Conservation (phyloP, 441 rosid genomes). For the Erysimum cheiri region DNA sequence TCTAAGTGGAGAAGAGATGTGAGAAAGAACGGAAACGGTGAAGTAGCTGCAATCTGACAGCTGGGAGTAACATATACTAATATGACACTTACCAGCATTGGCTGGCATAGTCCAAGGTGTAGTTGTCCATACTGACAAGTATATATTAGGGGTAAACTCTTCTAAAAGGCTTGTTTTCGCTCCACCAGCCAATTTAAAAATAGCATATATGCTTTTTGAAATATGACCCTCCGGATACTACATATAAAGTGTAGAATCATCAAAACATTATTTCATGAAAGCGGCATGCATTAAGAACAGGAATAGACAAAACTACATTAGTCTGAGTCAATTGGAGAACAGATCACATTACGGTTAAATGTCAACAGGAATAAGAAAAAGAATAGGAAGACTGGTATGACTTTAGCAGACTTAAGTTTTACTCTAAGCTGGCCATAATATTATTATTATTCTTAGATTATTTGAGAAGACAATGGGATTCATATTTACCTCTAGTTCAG, state of each 20-base stretch:
- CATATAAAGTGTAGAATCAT: slow-evolving; percentile 33
- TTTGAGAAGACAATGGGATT: slow-evolving; percentile 8
- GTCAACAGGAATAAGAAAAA: slow-evolving; percentile 20
- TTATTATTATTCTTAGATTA: not conserved
- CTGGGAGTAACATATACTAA: slow-evolving; percentile 16
- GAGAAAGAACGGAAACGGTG: slow-evolving; percentile 10
- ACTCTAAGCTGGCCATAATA: not conserved
- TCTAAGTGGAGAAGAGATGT: not conserved
- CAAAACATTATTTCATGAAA: not conserved
- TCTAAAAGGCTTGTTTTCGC: slow-evolving; percentile 55
- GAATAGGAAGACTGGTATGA: slow-evolving; percentile 17
- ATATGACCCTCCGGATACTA: slow-evolving; percentile 98
- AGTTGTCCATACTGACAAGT: slow-evolving; percentile 95
- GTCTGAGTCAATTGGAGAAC: slow-evolving; percentile 10
- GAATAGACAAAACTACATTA: slow-evolving; percentile 1
- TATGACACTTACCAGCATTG: slow-evolving; percentile 74
- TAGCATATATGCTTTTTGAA: slow-evolving; percentile 91
- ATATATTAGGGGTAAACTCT: slow-evolving; percentile 78
- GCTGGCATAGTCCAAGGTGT: slow-evolving; percentile 99
- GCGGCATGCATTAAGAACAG: slow-evolving; percentile 2
- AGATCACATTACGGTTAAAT: slow-evolving; percentile 28
- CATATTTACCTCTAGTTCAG: slow-evolving; percentile 89
- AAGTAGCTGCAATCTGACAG: slow-evolving; percentile 15
- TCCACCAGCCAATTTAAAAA: slow-evolving; percentile 63
- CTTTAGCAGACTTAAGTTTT: slow-evolving; percentile 21